Base-by-base conservation (phyloP, 306 rosid genomes). In the Sicyos baderoa region DNA sequence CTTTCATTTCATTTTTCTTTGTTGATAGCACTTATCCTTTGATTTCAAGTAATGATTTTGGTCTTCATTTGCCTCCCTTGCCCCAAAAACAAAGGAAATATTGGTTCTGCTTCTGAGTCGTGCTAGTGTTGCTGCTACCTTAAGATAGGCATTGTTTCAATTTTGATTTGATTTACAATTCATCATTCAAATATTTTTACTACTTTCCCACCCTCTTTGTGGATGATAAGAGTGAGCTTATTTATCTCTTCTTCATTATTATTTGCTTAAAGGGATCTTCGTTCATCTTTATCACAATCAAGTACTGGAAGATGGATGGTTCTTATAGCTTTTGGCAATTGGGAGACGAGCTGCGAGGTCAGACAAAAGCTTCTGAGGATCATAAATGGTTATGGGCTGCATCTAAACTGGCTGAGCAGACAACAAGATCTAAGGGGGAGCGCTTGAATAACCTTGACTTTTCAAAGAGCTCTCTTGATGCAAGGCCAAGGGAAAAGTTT, bases 331-430 rank as follows among this genome's bases (percentile, higher is more conserved):
- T 86, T 76, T 94, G 97, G 97, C 99, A 94, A 69, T 76, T 94
- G 79, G 97, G 97, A 6, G 97, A 90, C 37, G 96, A 94, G 78
- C 99, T 94, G 63, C 97, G 99, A 5, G 99, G 97, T 63, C 99
- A 90, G 81, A 80, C 91, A 0, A 94, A 89, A 83, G 84, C 80
- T 27, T 85, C 97, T 3, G 99, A 94, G 80, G 99, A 94, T 85
- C 87, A 94, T 79, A 87, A 88, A 76, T 94, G 99, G 99, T 75
- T 80, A 6, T 75, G 91, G 89, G 99, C 77, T 61, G 96, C 97
- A 73, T 94, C 97, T 3, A 94, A 86, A 75, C 84, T 94, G 82
- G 97, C 97, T 70, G 99, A 90, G 79, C 99, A 94, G 82, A 91
- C 96, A 14, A 85, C 96, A 14, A 85, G 95, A 78, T 78, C 55